Conservation (phyloP, 139 green algal genomes). For the Chloropicon primus region DNA sequence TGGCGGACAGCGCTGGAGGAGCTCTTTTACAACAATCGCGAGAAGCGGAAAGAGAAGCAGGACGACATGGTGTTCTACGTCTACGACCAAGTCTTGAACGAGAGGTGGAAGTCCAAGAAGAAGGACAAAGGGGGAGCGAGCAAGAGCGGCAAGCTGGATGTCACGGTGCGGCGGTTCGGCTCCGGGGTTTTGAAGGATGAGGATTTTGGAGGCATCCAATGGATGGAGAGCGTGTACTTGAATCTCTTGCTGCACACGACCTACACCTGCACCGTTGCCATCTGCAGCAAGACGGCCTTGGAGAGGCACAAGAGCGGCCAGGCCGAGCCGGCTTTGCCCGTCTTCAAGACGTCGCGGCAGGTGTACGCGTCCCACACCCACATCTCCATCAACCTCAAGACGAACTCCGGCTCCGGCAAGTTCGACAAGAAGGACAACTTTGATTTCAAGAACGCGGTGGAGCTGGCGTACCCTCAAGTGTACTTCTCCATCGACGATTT, state of each 20-base stretch:
- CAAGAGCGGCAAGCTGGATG: neutral
- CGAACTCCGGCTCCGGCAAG: neutral
- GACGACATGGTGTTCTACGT: neutral
- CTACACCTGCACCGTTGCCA: neutral
- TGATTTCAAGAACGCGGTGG: neutral
- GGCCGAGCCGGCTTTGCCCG: neutral
- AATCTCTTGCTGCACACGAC: neutral
- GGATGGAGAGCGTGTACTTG: neutral
- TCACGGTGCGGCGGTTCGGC: neutral
- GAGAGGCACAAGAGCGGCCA: neutral
- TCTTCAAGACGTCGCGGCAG: neutral
- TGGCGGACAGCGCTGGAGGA: neutral
- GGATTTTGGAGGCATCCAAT: neutral
- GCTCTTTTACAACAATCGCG: neutral
- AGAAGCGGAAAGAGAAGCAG: neutral
- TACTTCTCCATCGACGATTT: neutral
- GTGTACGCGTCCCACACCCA: neutral
- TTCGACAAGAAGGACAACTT: too few species aligned
- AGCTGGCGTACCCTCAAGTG: neutral
- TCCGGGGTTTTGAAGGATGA: neutral
- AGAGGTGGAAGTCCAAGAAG: too few species aligned
- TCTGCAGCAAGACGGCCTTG: neutral
- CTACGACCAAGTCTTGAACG: too few species aligned
- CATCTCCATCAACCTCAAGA: neutral
- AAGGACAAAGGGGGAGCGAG: too few species aligned